These are phyloP conservation scores for Hordeum marinum DNA, from an alignment of 176 grass and related monocot species.

Conservation along the genomic window DNA sequence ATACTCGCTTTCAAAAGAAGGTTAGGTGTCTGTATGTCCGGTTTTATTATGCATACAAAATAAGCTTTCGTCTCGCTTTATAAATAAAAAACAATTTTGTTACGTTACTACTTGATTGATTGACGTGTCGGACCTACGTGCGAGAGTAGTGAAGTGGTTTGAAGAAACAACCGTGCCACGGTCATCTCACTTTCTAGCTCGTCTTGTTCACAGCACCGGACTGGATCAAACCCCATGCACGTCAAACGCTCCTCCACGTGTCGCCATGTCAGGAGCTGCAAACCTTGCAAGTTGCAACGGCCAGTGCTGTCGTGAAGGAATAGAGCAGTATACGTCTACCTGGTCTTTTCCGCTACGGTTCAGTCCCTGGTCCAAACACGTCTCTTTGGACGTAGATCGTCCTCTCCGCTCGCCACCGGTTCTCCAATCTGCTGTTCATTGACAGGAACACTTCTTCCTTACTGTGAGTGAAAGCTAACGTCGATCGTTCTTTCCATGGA, in stretches of 20 bases:
- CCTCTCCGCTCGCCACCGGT: background rate
- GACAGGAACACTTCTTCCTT: background rate
- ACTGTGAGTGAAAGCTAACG: background rate
- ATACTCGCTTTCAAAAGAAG: too few species aligned
- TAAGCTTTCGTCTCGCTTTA: too few species aligned
- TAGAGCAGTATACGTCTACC: background rate
- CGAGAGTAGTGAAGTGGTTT: background rate
- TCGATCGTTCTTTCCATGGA: too few species aligned
- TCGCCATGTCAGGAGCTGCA: background rate
- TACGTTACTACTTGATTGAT: too few species aligned
- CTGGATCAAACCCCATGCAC: background rate
- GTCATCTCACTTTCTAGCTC: background rate
- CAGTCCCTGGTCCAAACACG: constrained; percentile 26
- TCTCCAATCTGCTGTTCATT: background rate
- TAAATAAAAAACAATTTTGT: too few species aligned
- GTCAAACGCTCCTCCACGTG: background rate
- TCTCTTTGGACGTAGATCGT: background rate
- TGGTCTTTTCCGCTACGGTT: background rate
- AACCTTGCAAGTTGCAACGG: background rate
- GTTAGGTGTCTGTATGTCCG: too few species aligned
- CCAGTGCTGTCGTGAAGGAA: background rate
- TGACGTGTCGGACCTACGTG: background rate
- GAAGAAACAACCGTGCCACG: background rate
- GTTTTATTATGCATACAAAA: too few species aligned
- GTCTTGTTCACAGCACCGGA: background rate